phyloP scores from a whole-genome alignment of 352 stramenopile genomes.

The Phytophthora megakarya region DNA sequence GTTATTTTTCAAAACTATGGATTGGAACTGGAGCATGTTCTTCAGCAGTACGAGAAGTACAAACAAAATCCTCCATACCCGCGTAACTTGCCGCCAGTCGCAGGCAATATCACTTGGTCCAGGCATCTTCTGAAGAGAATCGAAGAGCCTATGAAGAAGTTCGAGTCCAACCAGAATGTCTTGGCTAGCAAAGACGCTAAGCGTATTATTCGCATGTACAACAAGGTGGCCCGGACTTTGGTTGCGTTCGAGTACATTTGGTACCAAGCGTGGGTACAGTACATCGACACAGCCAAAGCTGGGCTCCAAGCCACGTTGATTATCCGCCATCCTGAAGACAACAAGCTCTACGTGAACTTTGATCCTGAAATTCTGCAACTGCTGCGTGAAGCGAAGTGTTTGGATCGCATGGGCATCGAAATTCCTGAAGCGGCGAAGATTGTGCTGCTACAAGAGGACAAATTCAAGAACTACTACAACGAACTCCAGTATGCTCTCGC shows the following conservation, averaged over 20 bases:
- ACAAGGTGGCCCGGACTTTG: slow-evolving; percentile 97
- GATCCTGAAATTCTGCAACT: slow-evolving; percentile 98
- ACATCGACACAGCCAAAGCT: slow-evolving; percentile 97
- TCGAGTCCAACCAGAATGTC: slow-evolving; percentile 98
- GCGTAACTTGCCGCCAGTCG: slow-evolving; percentile 96
- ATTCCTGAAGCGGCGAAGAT: slow-evolving; percentile 98
- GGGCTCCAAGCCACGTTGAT: slow-evolving; percentile 98
- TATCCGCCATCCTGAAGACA: slow-evolving; percentile 98
- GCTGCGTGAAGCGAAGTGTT: slow-evolving; percentile 96
- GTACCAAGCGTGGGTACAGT: slow-evolving; percentile 98
- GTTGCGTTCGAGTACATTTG: slow-evolving; percentile 99
- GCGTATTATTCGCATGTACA: slow-evolving; percentile 99
- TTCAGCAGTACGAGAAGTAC: slow-evolving; percentile 98
- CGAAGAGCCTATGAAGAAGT: slow-evolving; percentile 99
- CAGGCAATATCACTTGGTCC: slow-evolving; percentile 98
- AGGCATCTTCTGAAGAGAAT: slow-evolving; percentile 98
- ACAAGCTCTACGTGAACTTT: slow-evolving; percentile 99
- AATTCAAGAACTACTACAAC: slow-evolving; percentile 99
- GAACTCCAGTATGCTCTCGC: slow-evolving; percentile 96
- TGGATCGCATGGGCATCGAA: slow-evolving; percentile 98
- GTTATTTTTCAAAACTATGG: slow-evolving; percentile 99
- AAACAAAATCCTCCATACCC: slow-evolving; percentile 97
- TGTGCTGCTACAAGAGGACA: slow-evolving; percentile 97
- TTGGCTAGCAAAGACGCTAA: slow-evolving; percentile 97
- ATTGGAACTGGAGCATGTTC: slow-evolving; percentile 96